Percentiles rank a stretch among this genome's conserved stretches.
Evolutionary conservation across 805 yeast genomes (phyloP).

Genomic region (Nakazawaea populi): DNA sequence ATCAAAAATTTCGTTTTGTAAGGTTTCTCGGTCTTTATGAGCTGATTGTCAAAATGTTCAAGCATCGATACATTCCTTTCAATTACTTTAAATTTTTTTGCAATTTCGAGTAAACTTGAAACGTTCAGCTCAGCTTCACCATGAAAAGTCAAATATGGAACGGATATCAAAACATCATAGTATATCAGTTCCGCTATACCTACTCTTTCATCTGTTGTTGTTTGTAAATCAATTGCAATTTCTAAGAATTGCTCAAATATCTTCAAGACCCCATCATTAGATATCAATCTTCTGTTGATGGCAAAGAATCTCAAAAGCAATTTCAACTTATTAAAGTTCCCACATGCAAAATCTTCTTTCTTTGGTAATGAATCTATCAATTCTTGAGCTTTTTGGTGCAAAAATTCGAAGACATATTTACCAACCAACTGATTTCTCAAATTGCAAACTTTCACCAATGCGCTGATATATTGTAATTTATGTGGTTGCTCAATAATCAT

Average conservation of each 20-base stretch:
- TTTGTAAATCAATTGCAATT: slow-evolving; percentile 52
- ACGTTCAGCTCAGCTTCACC: slow-evolving; percentile 25
- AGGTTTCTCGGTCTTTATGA: slow-evolving; percentile 32
- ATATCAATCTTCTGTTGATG: slow-evolving; percentile 57
- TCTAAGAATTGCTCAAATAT: slow-evolving; percentile 50
- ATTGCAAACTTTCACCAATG: slow-evolving; percentile 61
- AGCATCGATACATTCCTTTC: slow-evolving; percentile 12
- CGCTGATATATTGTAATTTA: slow-evolving; percentile 67
- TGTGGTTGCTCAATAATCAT: slow-evolving; percentile 86
- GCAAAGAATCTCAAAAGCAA: slow-evolving; percentile 66
- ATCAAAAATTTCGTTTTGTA: slow-evolving; percentile 45
- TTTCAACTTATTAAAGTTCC: slow-evolving; percentile 68
- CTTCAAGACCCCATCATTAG: slow-evolving; percentile 32
- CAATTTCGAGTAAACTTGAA: slow-evolving; percentile 40
- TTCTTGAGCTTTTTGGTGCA: slow-evolving; percentile 58
- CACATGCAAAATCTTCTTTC: slow-evolving; percentile 29
- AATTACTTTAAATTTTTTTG: slow-evolving; percentile 32
- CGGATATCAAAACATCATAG: slow-evolving; percentile 51
- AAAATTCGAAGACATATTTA: slow-evolving; percentile 58
- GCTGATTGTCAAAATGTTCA: slow-evolving; percentile 33
- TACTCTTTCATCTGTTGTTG: slow-evolving; percentile 30
- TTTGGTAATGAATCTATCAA: slow-evolving; percentile 32
- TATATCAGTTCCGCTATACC: slow-evolving; percentile 66
- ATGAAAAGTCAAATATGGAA: slow-evolving; percentile 45
- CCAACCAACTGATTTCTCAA: slow-evolving; percentile 61